Evolutionary conservation across 345 rosid genomes (phyloP), one percentile per base, ranked within the genome.

Genomic region (Salix suchowensis): DNA sequence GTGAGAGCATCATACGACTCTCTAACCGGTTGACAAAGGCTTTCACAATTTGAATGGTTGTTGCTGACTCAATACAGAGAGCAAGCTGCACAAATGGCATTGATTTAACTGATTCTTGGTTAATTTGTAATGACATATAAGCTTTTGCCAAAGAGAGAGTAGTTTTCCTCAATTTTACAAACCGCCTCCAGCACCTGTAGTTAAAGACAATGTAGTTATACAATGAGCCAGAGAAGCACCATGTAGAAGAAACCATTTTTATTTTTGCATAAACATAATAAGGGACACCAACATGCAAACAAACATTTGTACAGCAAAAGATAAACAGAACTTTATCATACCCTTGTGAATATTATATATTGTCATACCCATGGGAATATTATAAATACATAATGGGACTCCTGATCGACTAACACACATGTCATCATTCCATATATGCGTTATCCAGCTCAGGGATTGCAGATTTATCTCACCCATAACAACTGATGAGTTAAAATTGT

Each of bases 61-160:
- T 68, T 40, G 78, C 30, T 24, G 97, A 92, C 78, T 87, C 92
- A 39, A 95, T 82, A 67, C 81, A 82, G 81, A 79, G 65, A 26
- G 97, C 97, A 69, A 95, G 85, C 74, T 87, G 90, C 78, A 91
- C 97, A 85, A 95, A 95, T 1, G 94, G 92, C 84, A 89, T 68
- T 21, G 87, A 81, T 81, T 88, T 88, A 3, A 86, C 84, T 12
- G 78, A 71, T 37, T 75, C 82, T 79, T 84, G 89, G 71, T 77
- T 88, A 18, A 94, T 90, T 67, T 88, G 86, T 73, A 94, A 82
- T 65, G 87, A 79, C 77, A 84, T 84, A 81, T 84, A 92, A 55
- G 86, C 88, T 78, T 83, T 90, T 10, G 89, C 92, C 88, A 94
- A 86, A 76, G 24, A 48, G 13, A 74, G 4, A 50, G 97, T 92